These are phyloP conservation scores for Ceratocystis eucalypticola DNA, from an alignment of 2,329 filamentous ascomycete genomes.

Conservation along the genomic window DNA sequence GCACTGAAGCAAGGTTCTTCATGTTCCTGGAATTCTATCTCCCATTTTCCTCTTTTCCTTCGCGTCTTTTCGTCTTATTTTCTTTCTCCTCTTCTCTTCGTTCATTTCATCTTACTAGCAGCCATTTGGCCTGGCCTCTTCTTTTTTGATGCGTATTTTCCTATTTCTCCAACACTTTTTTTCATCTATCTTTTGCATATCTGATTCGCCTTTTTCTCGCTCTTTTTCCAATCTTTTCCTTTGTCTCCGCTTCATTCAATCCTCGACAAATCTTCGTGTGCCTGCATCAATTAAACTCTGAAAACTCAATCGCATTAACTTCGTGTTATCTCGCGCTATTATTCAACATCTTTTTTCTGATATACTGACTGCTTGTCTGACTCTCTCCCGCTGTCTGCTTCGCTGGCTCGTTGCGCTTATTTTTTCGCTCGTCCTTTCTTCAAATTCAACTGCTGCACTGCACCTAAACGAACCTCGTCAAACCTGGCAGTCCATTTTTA, in stretches of 20 bases:
- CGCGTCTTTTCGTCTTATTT: not conserved
- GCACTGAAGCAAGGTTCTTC: not conserved
- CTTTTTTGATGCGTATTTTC: not conserved
- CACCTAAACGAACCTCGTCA: not conserved
- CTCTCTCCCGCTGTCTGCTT: conserved; percentile 4
- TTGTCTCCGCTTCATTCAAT: conserved; percentile 2
- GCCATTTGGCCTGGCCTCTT: too few species aligned
- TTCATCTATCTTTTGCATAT: not conserved
- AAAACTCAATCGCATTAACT: conserved; percentile 3
- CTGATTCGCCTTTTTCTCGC: conserved; percentile 1
- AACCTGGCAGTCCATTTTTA: not conserved
- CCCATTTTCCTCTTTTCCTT: conserved; percentile 2
- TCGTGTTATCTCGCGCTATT: not conserved
- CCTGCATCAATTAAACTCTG: conserved; percentile 2
- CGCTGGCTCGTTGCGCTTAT: conserved; percentile 10
- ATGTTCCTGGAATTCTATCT: not conserved
- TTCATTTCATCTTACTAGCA: not conserved
- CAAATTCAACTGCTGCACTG: not conserved
- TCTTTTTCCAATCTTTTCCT: conserved; percentile 10
- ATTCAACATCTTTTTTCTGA: not conserved
- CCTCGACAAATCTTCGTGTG: not conserved
- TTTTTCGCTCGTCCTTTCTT: not conserved
- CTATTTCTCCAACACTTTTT: not conserved
- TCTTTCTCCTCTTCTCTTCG: conserved; percentile 1
- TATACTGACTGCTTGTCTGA: too few species aligned